Evolutionary conservation across 352 stramenopile species (phyloP).

Genomic region (Phytophthora pseudosyringae): DNA sequence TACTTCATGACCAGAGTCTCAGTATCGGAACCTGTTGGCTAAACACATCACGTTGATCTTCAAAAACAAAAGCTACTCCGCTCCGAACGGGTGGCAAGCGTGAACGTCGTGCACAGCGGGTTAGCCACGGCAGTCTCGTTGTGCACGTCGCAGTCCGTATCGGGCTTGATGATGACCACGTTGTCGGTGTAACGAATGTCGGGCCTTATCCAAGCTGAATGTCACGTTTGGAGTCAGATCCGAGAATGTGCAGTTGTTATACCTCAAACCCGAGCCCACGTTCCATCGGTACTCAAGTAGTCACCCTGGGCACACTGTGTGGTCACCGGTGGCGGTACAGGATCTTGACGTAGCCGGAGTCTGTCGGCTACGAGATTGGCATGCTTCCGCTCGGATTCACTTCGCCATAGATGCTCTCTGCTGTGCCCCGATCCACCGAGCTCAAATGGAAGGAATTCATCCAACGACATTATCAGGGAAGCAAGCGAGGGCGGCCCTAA

Average conservation of each 20-base stretch:
- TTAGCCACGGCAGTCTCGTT: constrained; percentile 38
- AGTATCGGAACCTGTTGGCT: no score
- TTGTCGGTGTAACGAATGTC: constrained; percentile 42
- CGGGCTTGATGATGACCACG: constrained; percentile 51
- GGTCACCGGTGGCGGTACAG: constrained; percentile 26
- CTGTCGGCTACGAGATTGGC: constrained; percentile 75
- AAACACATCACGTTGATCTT: no score
- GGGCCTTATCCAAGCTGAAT: constrained; percentile 46
- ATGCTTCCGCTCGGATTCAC: constrained; percentile 27
- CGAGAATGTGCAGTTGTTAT: constrained; percentile 65
- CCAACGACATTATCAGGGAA: constrained; percentile 63
- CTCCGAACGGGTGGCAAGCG: neutral
- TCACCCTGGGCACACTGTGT: constrained; percentile 43
- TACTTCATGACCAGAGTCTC: no score
- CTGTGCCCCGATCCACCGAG: constrained; percentile 70
- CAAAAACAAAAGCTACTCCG: no score
- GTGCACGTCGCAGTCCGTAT: constrained; percentile 43
- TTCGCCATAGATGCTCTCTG: constrained; percentile 66
- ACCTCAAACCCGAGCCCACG: constrained; percentile 70
- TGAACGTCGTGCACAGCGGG: constrained; percentile 36
- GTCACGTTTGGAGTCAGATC: constrained; percentile 37
- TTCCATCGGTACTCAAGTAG: constrained; percentile 63
- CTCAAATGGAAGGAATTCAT: constrained; percentile 77
- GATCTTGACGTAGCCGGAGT: constrained; percentile 41
- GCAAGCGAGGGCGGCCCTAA: constrained; percentile 72